These are phyloP conservation scores for Fusarium sublunatum DNA, from an alignment of 2,329 filamentous ascomycete genomes.

Conservation along the genomic window DNA sequence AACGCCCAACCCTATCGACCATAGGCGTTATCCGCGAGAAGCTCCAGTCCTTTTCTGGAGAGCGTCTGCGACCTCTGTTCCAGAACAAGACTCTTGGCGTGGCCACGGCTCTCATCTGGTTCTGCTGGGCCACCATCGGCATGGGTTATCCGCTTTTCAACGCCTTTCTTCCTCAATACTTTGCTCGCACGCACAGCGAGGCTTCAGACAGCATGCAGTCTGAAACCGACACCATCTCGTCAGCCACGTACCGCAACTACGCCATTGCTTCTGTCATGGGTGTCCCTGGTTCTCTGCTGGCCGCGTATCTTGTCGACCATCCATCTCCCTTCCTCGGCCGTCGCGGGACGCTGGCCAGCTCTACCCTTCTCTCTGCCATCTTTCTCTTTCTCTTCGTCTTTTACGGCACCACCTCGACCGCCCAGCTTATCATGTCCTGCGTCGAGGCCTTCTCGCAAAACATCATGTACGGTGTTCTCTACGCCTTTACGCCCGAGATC, in stretches of 20 bases:
- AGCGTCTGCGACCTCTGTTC: slow-evolving; percentile 75
- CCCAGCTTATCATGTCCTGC: slow-evolving; percentile 74
- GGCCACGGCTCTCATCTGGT: slow-evolving; percentile 73
- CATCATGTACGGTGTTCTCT: slow-evolving; percentile 81
- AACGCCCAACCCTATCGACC: slow-evolving; percentile 38
- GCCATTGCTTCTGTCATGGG: slow-evolving; percentile 82
- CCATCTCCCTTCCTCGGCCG: slow-evolving; percentile 73
- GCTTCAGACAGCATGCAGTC: slow-evolving; percentile 44
- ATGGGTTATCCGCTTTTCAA: slow-evolving; percentile 92
- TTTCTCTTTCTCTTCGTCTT: slow-evolving; percentile 76
- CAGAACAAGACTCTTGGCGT: slow-evolving; percentile 62
- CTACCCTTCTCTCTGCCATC: slow-evolving; percentile 73
- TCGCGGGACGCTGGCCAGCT: slow-evolving; percentile 75
- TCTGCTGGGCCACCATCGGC: slow-evolving; percentile 84
- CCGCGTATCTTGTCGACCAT: slow-evolving; percentile 76
- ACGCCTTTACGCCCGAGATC: slow-evolving; percentile 81
- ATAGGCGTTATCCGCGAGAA: slow-evolving; percentile 65
- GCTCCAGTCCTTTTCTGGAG: slow-evolving; percentile 73
- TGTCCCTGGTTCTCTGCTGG: slow-evolving; percentile 80
- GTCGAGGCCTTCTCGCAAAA: slow-evolving; percentile 79
- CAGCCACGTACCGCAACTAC: slow-evolving; percentile 79
- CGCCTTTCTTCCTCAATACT: slow-evolving; percentile 88
- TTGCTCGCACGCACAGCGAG: slow-evolving; percentile 66
- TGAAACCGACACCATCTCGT: slow-evolving; percentile 54
- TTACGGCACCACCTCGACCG: slow-evolving; percentile 65